Conservation (phyloP, 192 early-diverging fungal genomes). For the Rhizoclosmatium globosum region DNA sequence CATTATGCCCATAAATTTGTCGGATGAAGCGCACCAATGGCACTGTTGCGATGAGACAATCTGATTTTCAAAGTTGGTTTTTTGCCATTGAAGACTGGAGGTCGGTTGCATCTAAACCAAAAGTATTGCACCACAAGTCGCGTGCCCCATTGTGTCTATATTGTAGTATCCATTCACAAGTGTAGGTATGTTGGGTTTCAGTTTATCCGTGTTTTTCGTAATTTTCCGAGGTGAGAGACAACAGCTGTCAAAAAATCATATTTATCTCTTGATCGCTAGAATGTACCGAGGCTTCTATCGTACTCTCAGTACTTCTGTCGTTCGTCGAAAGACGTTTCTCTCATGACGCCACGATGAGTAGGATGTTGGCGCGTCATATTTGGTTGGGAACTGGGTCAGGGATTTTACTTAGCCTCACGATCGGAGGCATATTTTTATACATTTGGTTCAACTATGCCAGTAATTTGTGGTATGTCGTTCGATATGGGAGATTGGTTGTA, state of each 20-base stretch:
- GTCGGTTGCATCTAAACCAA: too few species aligned
- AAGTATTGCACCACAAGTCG: too few species aligned
- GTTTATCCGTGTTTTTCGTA: conserved; percentile 22
- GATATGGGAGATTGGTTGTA: not conserved
- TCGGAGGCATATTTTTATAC: conserved; percentile 10
- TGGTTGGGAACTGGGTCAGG: conserved; percentile 14
- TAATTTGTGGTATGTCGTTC: conserved; percentile 18
- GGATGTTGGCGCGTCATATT: not conserved
- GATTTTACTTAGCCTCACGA: not conserved
- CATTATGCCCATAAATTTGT: too few species aligned
- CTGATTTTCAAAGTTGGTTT: too few species aligned
- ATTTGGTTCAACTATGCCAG: conserved; percentile 32
- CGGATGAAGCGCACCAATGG: too few species aligned
- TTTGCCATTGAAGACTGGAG: too few species aligned
- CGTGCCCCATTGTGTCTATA: too few species aligned
- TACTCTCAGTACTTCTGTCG: conserved; percentile 6
- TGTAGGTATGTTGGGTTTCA: conserved; percentile 1
- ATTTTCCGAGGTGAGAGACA: conserved; percentile 14
- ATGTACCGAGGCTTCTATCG: conserved; percentile 28
- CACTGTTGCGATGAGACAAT: too few species aligned
- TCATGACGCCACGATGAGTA: conserved; percentile 6
- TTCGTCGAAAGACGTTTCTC: conserved; percentile 4
- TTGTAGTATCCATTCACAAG: too few species aligned
- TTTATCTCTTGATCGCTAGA: not conserved
- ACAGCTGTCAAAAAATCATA: not conserved